These are phyloP conservation scores for Nigrospora osmanthi DNA, from an alignment of 2,329 filamentous ascomycete species.

Conservation along the genomic window DNA sequence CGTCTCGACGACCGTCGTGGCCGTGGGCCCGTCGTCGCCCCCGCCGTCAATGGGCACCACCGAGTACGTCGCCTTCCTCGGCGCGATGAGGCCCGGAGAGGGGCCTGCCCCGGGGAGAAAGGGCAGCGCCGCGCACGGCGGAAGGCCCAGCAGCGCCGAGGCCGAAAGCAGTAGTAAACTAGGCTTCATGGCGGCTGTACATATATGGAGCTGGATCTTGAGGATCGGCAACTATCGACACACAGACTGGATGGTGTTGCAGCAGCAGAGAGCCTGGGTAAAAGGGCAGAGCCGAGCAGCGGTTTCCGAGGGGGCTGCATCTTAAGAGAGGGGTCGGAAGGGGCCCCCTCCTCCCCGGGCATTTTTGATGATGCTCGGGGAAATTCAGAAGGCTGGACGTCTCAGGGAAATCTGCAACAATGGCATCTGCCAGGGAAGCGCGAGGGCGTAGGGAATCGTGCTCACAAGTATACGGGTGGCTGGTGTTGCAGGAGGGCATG, in stretches of 20 bases:
- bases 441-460: background rate
- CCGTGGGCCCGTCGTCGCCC: slow-evolving; percentile 4
- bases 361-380: background rate
- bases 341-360: background rate
- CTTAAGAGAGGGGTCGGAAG: background rate
- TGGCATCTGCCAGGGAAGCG: background rate
- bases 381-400: slow-evolving; percentile 1
- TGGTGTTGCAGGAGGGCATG: background rate
- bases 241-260: background rate
- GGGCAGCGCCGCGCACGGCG: slow-evolving; percentile 17
- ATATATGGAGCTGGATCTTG: background rate
- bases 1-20: slow-evolving; percentile 25
- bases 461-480: background rate
- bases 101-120: slow-evolving; percentile 11
- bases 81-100: slow-evolving; percentile 10
- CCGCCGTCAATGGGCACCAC: slow-evolving; percentile 28
- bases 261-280: background rate
- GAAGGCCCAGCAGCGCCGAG: slow-evolving; percentile 10
- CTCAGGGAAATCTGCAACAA: background rate
- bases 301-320: background rate
- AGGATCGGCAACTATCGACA: background rate
- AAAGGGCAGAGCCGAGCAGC: background rate
- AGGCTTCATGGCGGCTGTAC: slow-evolving; percentile 21
- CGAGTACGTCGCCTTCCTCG: slow-evolving; percentile 26
- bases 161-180: slow-evolving; percentile 15